Evolutionary conservation across 768 basidiomycete genomes (phyloP), one percentile per base, ranked within the genome.

Genomic region (Butyriboletus loyo): DNA sequence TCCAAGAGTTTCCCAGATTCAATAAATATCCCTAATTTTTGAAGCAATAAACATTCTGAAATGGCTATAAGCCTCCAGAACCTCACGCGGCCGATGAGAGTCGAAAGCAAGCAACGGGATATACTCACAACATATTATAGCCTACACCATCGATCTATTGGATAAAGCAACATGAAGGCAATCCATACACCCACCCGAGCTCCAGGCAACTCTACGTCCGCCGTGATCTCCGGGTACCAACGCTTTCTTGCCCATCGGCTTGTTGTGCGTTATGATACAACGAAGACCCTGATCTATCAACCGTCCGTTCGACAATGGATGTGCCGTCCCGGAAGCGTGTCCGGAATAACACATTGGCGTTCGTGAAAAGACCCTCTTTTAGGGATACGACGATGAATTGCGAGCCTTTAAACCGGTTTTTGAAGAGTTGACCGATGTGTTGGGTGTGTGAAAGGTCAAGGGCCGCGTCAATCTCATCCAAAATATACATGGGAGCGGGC

Each of bases 391-490:
- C 97, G 64, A 98, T 97, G 73, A 98, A 99, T 68, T 99, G 97
- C 15, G 89, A 89, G 37, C 96, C 96, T 73, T 93, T 95, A 81
- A 99, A 99, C 17, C 97, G 84, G 43, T 88, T 96, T 37, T 89
- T 82, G 83, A 99, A 98, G n/a, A 98, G 82, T 59, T 93, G 92
- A 28, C 96, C 97, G 54, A 99, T 98, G 70, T 99, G 92, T 63
- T 98, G 94, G 2, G 92, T 96, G 61, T 96, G 93, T 27, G 92
- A 95, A 13, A 98, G 75, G 72, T 99, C 97, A 25, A 98, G 81
- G 8, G 96, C 96, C 0, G 97, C 95, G 69, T 98, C 97, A 57
- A 99, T 96, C 72, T 99, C 97, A 72, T 99, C 97, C 9, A 99
- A 82, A 66, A 99, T 99, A 71, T 98, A 98, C 92, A 98, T 94